Evolutionary conservation across 1,284 basidiomycete species (phyloP), one percentile per base, ranked within the genome.

Genomic region (Hemileia vastatrix): DNA sequence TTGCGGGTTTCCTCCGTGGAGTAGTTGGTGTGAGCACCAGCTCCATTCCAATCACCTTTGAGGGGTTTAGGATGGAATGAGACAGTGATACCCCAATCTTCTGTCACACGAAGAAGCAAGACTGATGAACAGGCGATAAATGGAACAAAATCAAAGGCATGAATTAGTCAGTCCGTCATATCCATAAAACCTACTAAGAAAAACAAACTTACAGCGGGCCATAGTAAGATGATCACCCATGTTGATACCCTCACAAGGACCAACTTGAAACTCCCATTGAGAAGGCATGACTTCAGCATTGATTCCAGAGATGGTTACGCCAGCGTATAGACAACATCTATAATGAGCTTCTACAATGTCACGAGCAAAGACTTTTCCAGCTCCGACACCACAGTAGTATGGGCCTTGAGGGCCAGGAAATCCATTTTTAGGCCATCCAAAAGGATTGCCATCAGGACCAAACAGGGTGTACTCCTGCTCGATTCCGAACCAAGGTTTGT

Each of bases 231-330:
- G 92, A 79, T 99, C 94, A 72, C 94, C 94, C 90, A 98, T 95
- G 70, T 88, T 83, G 78, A 98, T 96, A 68, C 94, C 94, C 78
- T 88, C 86, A 76, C 94, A 97, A 45, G 94, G 94, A 66, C 94
- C 94, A 72, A 98, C 92, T 80, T 98, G 95, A 88, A 95, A 98
- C 81, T 98, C 94, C 71, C 71, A 71, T 80, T 98, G 95, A 65
- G 93, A 87, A 27, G 95, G 94, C 94, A 98, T 97, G 72, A 98
- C 95, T 81, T 98, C 95, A 69, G 95, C 95, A 78, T 98, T 99
- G 81, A 99, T 97, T 77, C 95, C 95, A 67, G 90, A 94, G 81
- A 97, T 97, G 81, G 92, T 93, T 80, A 99, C 83, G 72, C 92
- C 93, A 69, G 95, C 82, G 79, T 97, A 96, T 65, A 99, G 84